Evolutionary conservation across 1,284 basidiomycete genomes (phyloP), one percentile per base, ranked within the genome.

Genomic region (Cryptococcus sp.): DNA sequence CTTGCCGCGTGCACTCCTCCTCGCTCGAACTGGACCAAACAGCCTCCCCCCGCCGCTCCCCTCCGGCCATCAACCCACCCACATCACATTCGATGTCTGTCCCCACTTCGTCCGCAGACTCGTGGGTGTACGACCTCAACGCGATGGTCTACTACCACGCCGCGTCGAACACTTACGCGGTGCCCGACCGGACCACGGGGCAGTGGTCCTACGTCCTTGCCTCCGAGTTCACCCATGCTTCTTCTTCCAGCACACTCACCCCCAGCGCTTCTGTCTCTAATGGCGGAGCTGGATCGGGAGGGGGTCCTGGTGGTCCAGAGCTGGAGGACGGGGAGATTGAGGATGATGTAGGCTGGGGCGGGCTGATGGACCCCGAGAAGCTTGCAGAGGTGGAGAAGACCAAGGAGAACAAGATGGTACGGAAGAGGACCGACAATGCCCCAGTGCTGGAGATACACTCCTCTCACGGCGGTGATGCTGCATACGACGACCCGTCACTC

Each of bases 321-420:
- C 47, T 4, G 51, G 49, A 76, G 47, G 72, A 74, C 38, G 73
- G 73, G 3, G 71, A 76, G 59, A 57, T 76, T 15, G 68, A 71
- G 28, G 72, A 76, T 45, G 69, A 76, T 59, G 71, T 73, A 2
- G 73, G 73, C 0, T 76, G 73, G 73, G 73, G 73, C 28, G 73
- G 64, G 15, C 56, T 76, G 46, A 76, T 76, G 72, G 71, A 71
- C 21, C 66, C 67, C 38, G 67, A 70, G 9, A 50, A 71, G 51
- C 56, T 72, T 4, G 64, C 63, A 46, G 44, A 55, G 11, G 63
- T 67, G n/a, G 51, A 63, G 16, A 54, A 56, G 18, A 38, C 55
- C 23, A 23, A 45, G 28, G 9, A 50, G 35, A 54, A 50, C 38
- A 44, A 21, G 33, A 51, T 38, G 48, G 36, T 4, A 36, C 28